Percentiles rank a stretch among this genome's conserved stretches.
These are phyloP conservation scores for Asclepias syriaca DNA, from an alignment of 257 asterid species.

Conservation along the genomic window DNA sequence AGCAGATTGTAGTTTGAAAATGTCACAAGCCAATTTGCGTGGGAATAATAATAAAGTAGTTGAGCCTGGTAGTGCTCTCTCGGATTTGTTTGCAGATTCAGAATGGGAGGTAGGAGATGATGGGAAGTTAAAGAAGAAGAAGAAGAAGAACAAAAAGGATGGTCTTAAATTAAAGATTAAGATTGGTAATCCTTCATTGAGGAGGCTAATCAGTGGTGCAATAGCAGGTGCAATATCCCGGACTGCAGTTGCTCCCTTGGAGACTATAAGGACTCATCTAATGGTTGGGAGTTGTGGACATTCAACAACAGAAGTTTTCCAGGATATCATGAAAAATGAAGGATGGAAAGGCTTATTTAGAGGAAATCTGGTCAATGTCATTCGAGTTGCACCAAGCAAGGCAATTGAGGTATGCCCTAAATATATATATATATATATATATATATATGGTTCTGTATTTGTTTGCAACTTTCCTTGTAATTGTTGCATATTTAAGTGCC, in stretches of 20 bases:
- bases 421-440: too few relatives aligned
- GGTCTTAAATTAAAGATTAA: conserved; percentile 31
- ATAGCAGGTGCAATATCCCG: conserved; percentile 46
- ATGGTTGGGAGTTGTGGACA: conserved; percentile 49
- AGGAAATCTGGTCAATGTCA: conserved; percentile 49
- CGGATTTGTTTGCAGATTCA: conserved; percentile 23
- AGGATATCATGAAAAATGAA: conserved; percentile 36
- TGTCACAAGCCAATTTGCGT: conserved; percentile 16
- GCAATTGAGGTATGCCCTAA: conserved; percentile 39
- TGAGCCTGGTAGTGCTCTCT: conserved; percentile 23
- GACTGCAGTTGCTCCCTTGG: conserved; percentile 45
- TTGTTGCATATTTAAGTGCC: not conserved
- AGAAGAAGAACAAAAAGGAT: conserved; percentile 19
- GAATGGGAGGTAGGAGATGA: conserved; percentile 17
- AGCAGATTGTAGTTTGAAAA: conserved; percentile 20
- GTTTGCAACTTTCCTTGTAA: not conserved
- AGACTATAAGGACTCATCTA: conserved; percentile 47
- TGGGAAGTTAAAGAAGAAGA: conserved; percentile 16
- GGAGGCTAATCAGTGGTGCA: conserved; percentile 49
- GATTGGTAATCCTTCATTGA: conserved; percentile 35
- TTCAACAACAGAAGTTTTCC: conserved; percentile 37
- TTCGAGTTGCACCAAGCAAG: conserved; percentile 56
- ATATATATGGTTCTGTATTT: too few relatives aligned
- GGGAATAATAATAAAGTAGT: conserved; percentile 22
- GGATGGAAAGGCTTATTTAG: conserved; percentile 51